These are phyloP conservation scores for Saraca asoca DNA, from an alignment of 331 rosid species.

Conservation along the genomic window DNA sequence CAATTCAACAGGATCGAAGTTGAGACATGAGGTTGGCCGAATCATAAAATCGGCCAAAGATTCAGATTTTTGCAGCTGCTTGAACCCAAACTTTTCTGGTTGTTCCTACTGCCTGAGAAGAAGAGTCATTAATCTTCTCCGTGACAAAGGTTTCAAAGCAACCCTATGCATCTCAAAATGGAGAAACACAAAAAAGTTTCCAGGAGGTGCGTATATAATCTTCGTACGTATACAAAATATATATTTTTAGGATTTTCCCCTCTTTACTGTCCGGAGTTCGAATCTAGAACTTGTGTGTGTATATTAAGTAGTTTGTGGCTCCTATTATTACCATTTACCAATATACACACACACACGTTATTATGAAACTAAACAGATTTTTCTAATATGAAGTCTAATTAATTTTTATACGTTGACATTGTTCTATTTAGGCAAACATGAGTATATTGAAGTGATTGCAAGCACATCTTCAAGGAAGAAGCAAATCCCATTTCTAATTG, in stretches of 20 bases:
- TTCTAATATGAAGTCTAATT: background rate
- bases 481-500: slow-evolving; percentile 36
- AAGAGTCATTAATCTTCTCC: slow-evolving; percentile 42
- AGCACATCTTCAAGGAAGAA: slow-evolving; percentile 47
- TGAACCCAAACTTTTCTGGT: slow-evolving; percentile 29
- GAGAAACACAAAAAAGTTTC: slow-evolving; percentile 49
- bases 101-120: slow-evolving; percentile 57
- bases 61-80: slow-evolving; percentile 45
- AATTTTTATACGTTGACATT: background rate
- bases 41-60: slow-evolving; percentile 36
- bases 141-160: slow-evolving; percentile 51
- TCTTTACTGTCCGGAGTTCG: no score
- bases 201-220: slow-evolving; percentile 42
- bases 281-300: no score
- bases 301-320: no score
- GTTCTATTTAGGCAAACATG: slow-evolving; percentile 52
- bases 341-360: no score
- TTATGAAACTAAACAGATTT: no score
- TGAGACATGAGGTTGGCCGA: slow-evolving; percentile 47
- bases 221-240: background rate
- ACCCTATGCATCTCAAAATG: slow-evolving; percentile 56
- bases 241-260: no score
- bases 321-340: no score
- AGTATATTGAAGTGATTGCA: slow-evolving; percentile 55
- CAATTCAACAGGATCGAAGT: slow-evolving; percentile 36